Percentiles rank a stretch among this genome's conserved stretches.
Conservation (phyloP, 202 grass and related monocot species). For the Dendrocalamus latiflorus region DNA sequence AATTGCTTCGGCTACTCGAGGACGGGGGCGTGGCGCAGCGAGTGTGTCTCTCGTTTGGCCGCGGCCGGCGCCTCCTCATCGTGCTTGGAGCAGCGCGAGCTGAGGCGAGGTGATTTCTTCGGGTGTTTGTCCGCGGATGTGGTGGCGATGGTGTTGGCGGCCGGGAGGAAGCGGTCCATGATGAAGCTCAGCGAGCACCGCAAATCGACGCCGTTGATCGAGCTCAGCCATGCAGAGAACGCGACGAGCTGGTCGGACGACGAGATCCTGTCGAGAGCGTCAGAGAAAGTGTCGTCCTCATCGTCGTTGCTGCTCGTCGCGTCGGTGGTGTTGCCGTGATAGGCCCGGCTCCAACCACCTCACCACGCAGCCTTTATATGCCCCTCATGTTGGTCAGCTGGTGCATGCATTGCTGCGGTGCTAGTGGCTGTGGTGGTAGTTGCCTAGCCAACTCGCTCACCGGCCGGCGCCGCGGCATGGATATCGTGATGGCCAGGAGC, state of each 20-base stretch:
- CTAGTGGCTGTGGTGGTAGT: too few relatives aligned
- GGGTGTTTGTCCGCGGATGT: too few relatives aligned
- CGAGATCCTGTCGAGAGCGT: conserved; percentile 63
- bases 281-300: conserved; percentile 34
- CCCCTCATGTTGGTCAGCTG: too few relatives aligned
- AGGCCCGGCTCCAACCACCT: too few relatives aligned
- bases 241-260: conserved; percentile 58
- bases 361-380: too few relatives aligned
- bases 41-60: not conserved
- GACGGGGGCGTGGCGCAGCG: not conserved
- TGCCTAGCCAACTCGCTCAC: too few relatives aligned
- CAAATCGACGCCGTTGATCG: conserved; percentile 47
- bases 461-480: too few relatives aligned
- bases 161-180: conserved; percentile 97
- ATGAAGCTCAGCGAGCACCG: conserved; percentile 66
- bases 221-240: conserved; percentile 62
- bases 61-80: not conserved
- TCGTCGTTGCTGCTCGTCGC: conserved; percentile 39
- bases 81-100: too few relatives aligned
- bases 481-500: too few relatives aligned
- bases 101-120: conserved; percentile 23
- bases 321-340: conserved; percentile 26
- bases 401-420: too few relatives aligned
- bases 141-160: too few relatives aligned
- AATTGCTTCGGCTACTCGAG: not conserved